Conservation (phyloP, 73 alveolate species). For the Tetrahymena borealis region DNA sequence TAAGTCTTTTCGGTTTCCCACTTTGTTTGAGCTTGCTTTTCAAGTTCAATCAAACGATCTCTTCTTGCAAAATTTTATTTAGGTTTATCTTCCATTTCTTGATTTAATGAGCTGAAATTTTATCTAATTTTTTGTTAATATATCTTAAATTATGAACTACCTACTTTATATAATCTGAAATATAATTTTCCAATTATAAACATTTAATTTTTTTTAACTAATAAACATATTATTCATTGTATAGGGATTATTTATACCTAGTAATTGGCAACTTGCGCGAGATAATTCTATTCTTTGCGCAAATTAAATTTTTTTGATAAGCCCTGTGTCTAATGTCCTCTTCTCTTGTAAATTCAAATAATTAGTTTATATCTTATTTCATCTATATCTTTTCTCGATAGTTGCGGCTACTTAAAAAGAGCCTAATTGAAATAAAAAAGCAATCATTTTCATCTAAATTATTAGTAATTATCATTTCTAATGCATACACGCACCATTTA, state of each 20-base stretch:
- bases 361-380: background rate
- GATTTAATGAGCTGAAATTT: background rate
- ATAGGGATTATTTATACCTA: background rate
- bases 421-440: background rate
- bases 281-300: background rate
- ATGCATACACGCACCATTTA: background rate
- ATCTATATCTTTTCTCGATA: background rate
- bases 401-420: background rate
- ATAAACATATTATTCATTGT: background rate
- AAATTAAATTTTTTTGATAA: background rate
- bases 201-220: background rate
- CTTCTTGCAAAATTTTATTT: conserved; percentile 54
- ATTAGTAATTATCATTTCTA: background rate
- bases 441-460: background rate
- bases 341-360: background rate
- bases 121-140: background rate
- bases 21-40: conserved; percentile 56
- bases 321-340: background rate
- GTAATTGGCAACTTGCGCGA: background rate
- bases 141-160: background rate
- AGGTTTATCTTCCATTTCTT: conserved; percentile 8
- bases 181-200: background rate
- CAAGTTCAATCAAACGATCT: conserved; percentile 80
- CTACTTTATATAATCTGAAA: background rate
- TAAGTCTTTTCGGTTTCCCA: conserved; percentile 66